Percentiles rank a stretch among this genome's conserved stretches.
Conservation (phyloP, 2,329 filamentous ascomycete genomes). For the Calonectria fujianensis region DNA sequence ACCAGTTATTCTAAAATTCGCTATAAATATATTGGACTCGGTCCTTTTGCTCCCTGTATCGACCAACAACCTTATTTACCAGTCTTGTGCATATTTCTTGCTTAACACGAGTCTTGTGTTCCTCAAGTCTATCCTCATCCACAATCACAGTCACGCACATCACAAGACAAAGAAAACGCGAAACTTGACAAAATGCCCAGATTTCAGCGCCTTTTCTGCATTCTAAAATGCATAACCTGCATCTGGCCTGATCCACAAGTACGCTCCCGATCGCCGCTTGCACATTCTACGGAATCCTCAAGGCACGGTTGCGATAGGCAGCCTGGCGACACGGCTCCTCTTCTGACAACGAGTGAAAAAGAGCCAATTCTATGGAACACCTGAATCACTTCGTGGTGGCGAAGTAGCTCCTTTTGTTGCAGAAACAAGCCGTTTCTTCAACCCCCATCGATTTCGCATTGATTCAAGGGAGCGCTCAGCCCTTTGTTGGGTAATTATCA, state of each 20-base stretch:
- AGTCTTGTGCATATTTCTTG: not conserved
- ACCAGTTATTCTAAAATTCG: not conserved
- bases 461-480: not conserved
- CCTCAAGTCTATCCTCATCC: not conserved
- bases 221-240: constrained; percentile 7
- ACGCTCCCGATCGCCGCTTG: not conserved
- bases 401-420: not conserved
- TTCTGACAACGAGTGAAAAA: not conserved
- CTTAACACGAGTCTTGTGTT: not conserved
- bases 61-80: not conserved
- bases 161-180: not conserved
- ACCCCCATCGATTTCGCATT: not conserved
- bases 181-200: not conserved
- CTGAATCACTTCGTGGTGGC: not conserved
- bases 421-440: not conserved
- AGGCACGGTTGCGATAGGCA: not conserved
- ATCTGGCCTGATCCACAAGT: not conserved
- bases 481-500: not conserved
- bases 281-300: not conserved
- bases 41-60: not conserved
- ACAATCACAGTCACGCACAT: not conserved
- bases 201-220: constrained; percentile 1
- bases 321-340: not conserved
- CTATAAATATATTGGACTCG: not conserved
- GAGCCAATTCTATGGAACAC: not conserved